Evolutionary conservation across 305 asterid species (phyloP).

Genomic region (Rubia tinctorum): DNA sequence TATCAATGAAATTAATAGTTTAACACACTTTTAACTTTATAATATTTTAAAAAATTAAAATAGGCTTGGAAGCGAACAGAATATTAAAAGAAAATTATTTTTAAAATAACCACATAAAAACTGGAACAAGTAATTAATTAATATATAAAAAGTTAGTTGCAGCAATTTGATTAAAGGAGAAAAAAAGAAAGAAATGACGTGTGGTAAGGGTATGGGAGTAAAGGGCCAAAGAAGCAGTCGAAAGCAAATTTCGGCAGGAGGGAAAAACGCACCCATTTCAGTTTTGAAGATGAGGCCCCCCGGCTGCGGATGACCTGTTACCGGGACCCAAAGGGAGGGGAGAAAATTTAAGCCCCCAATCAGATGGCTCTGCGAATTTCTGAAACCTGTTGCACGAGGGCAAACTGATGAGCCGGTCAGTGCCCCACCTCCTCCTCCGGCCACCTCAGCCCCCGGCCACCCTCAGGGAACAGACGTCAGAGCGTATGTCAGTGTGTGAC

Average conservation of each 20-base stretch:
- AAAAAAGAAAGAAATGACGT: neutral
- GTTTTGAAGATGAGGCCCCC: conserved; percentile 11
- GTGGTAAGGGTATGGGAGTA: neutral
- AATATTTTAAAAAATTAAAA: no score
- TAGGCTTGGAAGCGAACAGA: no score
- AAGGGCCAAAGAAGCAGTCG: conserved; percentile 11
- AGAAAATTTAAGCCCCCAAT: conserved; percentile 12
- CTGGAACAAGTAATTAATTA: no score
- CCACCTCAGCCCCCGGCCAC: conserved; percentile 1
- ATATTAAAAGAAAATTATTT: no score
- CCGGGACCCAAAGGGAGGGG: conserved; percentile 3
- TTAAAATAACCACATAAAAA: no score
- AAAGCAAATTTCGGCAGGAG: conserved; percentile 13
- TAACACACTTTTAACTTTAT: no score
- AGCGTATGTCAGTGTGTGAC: neutral
- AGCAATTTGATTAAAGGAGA: neutral
- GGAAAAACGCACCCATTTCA: conserved; percentile 19
- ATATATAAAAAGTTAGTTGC: neutral
- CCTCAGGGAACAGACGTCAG: neutral
- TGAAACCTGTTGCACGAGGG: conserved; percentile 4
- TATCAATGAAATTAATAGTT: no score
- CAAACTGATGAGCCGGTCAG: neutral
- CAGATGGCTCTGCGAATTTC: conserved; percentile 8
- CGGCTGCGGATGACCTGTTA: neutral
- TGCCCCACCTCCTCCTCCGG: neutral